Evolutionary conservation across 306 rosid genomes (phyloP), one percentile per base, ranked within the genome.

Genomic region (Lathyrus tuberosus): DNA sequence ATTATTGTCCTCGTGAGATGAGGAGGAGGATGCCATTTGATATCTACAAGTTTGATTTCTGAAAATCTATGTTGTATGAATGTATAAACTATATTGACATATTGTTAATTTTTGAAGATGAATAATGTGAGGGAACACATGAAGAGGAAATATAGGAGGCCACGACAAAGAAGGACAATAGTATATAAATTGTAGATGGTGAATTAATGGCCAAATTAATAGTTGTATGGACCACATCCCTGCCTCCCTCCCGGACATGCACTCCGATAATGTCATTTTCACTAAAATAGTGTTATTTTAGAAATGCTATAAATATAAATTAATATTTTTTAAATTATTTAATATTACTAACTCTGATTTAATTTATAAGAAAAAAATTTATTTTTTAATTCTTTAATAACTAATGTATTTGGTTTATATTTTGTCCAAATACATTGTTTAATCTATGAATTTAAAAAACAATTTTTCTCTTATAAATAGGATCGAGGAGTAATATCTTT

Each of bases 1-100:
- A 22, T 69, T 57, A 40, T 79, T 62, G 40, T 62, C 47, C 11
- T 69, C 65, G 35, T 47, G 47, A 11, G 78, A 67, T 20, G 78
- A 67, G 5, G 71, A 40, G 16, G 68, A 16, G 17, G 5, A 30
- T 67, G 35, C 71, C 71, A 67, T 67, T 30, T 22, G 26, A 47
- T 63, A 20, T 15, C 8, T 38, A 13, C 9, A 40, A 22, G 1
- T 18, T n/a, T 30, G 58, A 30, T 26, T 51, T 51, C 3, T 52
- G 47, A 48, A 49, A 3, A 65, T 63, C 3, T 65, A 6, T 2
- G 54, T 40, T 51, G 33, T 73, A 11, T 52, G 13, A 56, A 26
- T 40, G 16, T 60, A 60, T 15, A 11, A 53, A 53, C 59, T 31
- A 31, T 37, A n/a, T 42, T 24, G 26, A 24, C 26, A 24, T 20